Base-by-base conservation (phyloP, 208 protist genomes). In the Porcisia deanei region DNA sequence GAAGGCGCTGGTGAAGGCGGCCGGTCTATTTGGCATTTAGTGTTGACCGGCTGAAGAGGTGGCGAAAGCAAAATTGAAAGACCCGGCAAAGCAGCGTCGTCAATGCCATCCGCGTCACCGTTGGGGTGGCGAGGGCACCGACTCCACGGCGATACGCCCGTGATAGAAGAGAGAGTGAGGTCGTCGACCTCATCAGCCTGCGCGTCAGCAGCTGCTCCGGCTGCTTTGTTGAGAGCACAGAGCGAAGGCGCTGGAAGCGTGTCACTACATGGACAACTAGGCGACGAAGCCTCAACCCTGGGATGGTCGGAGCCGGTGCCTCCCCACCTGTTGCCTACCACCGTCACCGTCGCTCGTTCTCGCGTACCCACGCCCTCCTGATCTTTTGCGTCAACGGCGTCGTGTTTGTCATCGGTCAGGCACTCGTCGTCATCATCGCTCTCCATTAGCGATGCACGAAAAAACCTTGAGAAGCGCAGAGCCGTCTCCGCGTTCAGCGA, bases 131-230 rank as follows among this genome's bases (percentile, higher is more conserved):
- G 66, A 12, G 18, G 66, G 37, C 45, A 71, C 41, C 25, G 63
- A 18, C 37, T 57, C 9, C 64, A 68, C 55, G 45, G 45, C 22
- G 55, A 60, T 54, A 60, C 34, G 41, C 57, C 10, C 20, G 30
- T 22, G 41, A 81, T 73, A 1, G 71, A 64, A 9, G 77, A 81
- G 49, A 69, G 54, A 1, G 77, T 73, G n/a, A 76, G 71, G 3
- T 76, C 71, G 14, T 66, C 77, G 0, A 53, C 77, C 10, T 39
- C 64, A 47, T 16, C 22, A 30, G 41, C 43, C 34, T 37, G 22
- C 22, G 5, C 37, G 4, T 34, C 37, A 45, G 16, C 22, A 18
- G 12, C 37, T 39, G 39, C 14, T 5, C 1, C 47, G 25, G 9
- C 30, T 4, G 14, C 16, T 4, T 14, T 18, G 66, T 16, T 22